phyloP scores from a whole-genome alignment of 2,329 filamentous ascomycete species.

The Microdochium paspali region DNA sequence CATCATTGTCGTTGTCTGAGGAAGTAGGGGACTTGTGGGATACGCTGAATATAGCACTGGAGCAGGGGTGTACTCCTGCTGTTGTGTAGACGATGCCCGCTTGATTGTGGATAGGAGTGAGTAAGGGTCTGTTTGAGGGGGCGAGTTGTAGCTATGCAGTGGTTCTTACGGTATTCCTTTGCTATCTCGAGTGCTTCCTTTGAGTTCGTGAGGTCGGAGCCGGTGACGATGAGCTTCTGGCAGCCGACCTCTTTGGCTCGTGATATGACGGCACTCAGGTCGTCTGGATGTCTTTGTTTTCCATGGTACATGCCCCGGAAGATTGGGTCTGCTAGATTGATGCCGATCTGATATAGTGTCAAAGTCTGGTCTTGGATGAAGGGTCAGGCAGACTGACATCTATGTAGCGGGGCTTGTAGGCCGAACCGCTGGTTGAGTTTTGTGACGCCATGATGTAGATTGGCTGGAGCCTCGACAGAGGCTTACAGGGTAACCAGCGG shows the following conservation, averaged over 20 bases:
- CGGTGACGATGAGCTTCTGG: slow-evolving; percentile 84
- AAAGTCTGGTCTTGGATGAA: too few relatives aligned
- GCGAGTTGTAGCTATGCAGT: background rate
- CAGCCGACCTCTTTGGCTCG: slow-evolving; percentile 73
- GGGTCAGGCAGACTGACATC: slow-evolving; percentile 42
- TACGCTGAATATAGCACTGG: slow-evolving; percentile 66
- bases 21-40: background rate
- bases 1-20: slow-evolving; percentile 17
- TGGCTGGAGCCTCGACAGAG: background rate
- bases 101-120: slow-evolving; percentile 19
- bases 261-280: slow-evolving; percentile 67
- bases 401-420: slow-evolving; percentile 45
- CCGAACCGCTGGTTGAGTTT: slow-evolving; percentile 6
- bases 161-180: slow-evolving; percentile 57
- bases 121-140: slow-evolving; percentile 7
- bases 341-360: slow-evolving; percentile 56
- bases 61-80: slow-evolving; percentile 89
- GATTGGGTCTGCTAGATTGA: slow-evolving; percentile 90
- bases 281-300: slow-evolving; percentile 63
- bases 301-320: slow-evolving; percentile 80
- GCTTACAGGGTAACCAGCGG: background rate
- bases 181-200: slow-evolving; percentile 66
- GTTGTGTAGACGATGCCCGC: slow-evolving; percentile 81
- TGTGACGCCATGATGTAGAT: slow-evolving; percentile 15
- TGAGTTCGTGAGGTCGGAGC: slow-evolving; percentile 75